Percentiles rank a stretch among this genome's conserved stretches.
Conservation (phyloP, 164 flowering plant genomes). For the Berberis thunbergii region DNA sequence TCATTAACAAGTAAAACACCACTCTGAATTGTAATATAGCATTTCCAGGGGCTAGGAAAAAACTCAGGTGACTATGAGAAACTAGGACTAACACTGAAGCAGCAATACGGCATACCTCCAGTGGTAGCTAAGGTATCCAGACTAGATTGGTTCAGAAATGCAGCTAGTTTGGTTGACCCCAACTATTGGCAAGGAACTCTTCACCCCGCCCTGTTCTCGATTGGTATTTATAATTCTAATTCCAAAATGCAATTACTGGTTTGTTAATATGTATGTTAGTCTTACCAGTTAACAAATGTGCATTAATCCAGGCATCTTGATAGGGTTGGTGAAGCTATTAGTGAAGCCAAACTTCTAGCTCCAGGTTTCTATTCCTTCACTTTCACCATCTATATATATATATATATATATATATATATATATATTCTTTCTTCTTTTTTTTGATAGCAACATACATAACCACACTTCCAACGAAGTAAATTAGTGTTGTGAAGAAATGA, state of each 20-base stretch:
- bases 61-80: conserved; percentile 62
- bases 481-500: neutral
- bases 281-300: no score
- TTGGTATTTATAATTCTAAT: conserved; percentile 31
- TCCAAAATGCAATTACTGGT: no score
- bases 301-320: conserved; percentile 52
- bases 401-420: no score
- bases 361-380: conserved; percentile 30
- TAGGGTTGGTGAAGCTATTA: conserved; percentile 62
- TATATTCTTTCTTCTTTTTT: neutral
- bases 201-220: conserved; percentile 92
- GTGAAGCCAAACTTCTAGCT: conserved; percentile 53
- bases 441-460: neutral
- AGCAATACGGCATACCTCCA: conserved; percentile 41
- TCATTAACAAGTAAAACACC: neutral
- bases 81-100: conserved; percentile 33
- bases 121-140: conserved; percentile 74
- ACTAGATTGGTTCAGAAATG: conserved; percentile 87
- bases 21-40: no score
- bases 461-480: no score
- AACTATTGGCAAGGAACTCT: conserved; percentile 90
- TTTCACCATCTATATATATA: neutral
- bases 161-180: conserved; percentile 78
- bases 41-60: conserved; percentile 72
- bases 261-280: no score